Conservation (phyloP, 208 protist genomes). For the Naegleria fowleri region DNA sequence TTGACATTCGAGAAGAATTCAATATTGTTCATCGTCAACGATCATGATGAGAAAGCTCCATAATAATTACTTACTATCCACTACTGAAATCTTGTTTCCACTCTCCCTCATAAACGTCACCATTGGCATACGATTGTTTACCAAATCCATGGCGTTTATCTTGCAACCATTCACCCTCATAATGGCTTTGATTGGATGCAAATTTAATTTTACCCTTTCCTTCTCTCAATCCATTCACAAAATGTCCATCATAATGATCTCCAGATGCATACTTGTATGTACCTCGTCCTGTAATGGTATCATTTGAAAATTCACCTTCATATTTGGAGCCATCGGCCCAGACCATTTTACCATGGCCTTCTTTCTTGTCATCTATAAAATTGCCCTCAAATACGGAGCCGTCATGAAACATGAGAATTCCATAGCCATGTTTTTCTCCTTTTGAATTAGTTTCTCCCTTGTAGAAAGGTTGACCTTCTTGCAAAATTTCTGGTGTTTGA, state of each 20-base stretch:
- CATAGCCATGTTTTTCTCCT: constrained; percentile 51
- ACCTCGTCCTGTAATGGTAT: not conserved
- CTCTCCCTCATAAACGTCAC: constrained; percentile 37
- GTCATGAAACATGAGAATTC: constrained; percentile 64
- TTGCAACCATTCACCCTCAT: not conserved
- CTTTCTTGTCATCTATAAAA: constrained; percentile 27
- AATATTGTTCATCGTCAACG: no score
- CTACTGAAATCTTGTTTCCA: constrained; percentile 21
- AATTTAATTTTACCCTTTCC: constrained; percentile 70
- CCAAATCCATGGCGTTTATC: not conserved
- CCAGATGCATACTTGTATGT: constrained; percentile 29
- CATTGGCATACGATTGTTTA: constrained; percentile 10
- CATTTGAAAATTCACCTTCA: constrained; percentile 33
- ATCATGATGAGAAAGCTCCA: no score
- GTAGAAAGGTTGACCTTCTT: not conserved
- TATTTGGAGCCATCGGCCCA: constrained; percentile 29
- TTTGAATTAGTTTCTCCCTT: not conserved
- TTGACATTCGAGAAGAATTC: no score
- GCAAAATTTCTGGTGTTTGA: not conserved
- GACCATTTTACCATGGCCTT: constrained; percentile 30
- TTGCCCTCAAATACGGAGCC: constrained; percentile 48
- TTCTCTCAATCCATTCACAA: constrained; percentile 66
- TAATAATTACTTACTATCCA: not conserved
- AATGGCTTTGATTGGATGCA: constrained; percentile 42
- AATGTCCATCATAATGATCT: constrained; percentile 57